Evolutionary conservation across 148 eudicot genomes (phyloP), one percentile per base, ranked within the genome.

Genomic region (Camellia granthamiana): DNA sequence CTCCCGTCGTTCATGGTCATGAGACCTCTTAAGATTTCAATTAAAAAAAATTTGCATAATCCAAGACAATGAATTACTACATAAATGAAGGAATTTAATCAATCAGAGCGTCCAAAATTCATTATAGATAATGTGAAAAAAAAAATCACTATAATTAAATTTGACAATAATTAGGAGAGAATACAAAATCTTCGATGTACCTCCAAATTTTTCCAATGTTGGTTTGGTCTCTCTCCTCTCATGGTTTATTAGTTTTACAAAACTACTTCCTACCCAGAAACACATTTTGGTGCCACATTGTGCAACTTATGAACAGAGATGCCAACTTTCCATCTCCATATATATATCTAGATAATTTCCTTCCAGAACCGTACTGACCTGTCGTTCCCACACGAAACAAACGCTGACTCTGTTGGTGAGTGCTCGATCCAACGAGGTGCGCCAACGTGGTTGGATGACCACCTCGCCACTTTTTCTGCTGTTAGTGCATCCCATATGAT

Each of bases 381-480:
- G 81, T 94, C 97, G 7, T 85, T 87, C 49, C 94, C 97, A 80
- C 98, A 91, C 15, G 97, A 86, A 70, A 88, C 82, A 60, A 94
- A 94, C 9, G 91, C 92, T 74, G 91, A 84, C 79, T 94, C 97
- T 30, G 84, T 47, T 14, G 97, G 92, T 5, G 97, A 92, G 74
- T 94, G 94, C 81, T 94, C 98, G 12, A 94, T 84, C 97, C 97
- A 94, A 46, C 97, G 90, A 4, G 97, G 98, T 18, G 89, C 84
- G 19, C 96, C 91, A 52, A 80, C 64, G 68, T 94, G 96, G 81
- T 85, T 89, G 49, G 98, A 87, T 7, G 94, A 89, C 79, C 90
- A 88, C 81, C 91, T 84, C 61, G 94, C 89, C 75, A 90, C 94
- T 86, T 88, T 92, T 78, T 84, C 90, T 62, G 93, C 82, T 49